Conservation (phyloP, 1,284 basidiomycete genomes). For the Irpex sp. region DNA sequence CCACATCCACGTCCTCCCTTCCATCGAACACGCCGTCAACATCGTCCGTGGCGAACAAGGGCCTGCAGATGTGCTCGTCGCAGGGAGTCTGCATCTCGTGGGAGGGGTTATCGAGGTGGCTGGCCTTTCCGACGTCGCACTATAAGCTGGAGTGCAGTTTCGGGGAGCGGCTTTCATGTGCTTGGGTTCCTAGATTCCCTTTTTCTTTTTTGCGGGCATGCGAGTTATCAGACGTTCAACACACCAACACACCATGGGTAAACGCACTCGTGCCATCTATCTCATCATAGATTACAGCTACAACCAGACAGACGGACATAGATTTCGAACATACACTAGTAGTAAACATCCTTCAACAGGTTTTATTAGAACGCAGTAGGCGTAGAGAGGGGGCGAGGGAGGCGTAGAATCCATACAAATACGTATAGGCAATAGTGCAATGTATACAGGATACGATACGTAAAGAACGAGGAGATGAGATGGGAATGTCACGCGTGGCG, state of each 20-base stretch:
- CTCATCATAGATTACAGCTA: not conserved
- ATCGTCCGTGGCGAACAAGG: constrained; percentile 42
- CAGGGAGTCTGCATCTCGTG: constrained; percentile 92
- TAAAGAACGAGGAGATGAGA: no score
- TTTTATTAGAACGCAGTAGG: not conserved
- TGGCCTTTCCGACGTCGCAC: constrained; percentile 59
- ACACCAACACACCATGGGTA: no score
- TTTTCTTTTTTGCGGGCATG: no score
- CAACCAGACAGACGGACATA: constrained; percentile 4
- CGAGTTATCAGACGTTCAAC: no score
- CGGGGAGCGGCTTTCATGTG: no score
- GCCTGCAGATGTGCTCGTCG: constrained; percentile 67
- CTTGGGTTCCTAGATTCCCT: no score
- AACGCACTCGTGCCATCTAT: not conserved
- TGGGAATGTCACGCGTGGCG: constrained; percentile 4
- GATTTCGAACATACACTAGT: not conserved
- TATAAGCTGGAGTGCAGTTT: constrained; percentile 21
- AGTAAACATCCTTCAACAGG: constrained; percentile 11
- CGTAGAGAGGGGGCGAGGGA: no score
- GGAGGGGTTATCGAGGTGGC: constrained; percentile 93
- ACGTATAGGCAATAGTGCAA: no score
- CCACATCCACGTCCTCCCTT: constrained; percentile 74
- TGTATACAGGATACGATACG: no score
- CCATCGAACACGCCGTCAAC: constrained; percentile 83
- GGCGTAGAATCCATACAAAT: no score